Evolutionary conservation across 2,329 filamentous ascomycete species (phyloP).

Genomic region (Mariannaea sp.): DNA sequence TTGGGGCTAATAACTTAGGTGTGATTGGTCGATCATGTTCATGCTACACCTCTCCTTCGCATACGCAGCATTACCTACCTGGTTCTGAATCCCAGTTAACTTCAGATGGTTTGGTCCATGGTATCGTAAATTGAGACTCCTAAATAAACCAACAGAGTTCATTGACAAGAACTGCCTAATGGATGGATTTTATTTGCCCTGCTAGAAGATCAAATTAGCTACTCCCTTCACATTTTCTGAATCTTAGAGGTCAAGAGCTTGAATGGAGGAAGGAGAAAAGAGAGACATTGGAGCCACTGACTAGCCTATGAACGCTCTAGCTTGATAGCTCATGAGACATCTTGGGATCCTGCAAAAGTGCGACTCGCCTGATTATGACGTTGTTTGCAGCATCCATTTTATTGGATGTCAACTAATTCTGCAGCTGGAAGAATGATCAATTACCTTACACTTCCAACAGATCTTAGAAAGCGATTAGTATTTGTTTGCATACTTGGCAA

Average conservation of each 20-base stretch:
- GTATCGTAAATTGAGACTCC: neutral
- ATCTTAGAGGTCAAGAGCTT: neutral
- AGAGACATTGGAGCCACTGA: neutral
- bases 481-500: too few relatives aligned
- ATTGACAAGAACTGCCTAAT: neutral
- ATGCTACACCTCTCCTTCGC: neutral
- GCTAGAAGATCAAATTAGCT: neutral
- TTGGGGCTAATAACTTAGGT: too few relatives aligned
- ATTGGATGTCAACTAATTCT: neutral
- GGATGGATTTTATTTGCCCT: neutral
- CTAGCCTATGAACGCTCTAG: neutral
- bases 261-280: neutral
- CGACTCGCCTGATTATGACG: constrained; percentile 7
- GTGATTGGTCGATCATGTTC: neutral
- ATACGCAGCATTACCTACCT: too few relatives aligned
- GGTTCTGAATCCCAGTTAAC: too few relatives aligned
- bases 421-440: neutral
- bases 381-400: neutral
- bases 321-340: constrained; percentile 3
- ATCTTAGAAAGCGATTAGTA: too few relatives aligned
- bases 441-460: neutral
- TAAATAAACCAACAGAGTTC: neutral
- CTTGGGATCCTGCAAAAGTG: neutral
- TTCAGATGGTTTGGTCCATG: neutral
- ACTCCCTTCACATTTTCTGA: neutral